Evolutionary conservation across 2,329 filamentous ascomycete genomes (phyloP), one percentile per base, ranked within the genome.

Genomic region (Zalaria sp.): DNA sequence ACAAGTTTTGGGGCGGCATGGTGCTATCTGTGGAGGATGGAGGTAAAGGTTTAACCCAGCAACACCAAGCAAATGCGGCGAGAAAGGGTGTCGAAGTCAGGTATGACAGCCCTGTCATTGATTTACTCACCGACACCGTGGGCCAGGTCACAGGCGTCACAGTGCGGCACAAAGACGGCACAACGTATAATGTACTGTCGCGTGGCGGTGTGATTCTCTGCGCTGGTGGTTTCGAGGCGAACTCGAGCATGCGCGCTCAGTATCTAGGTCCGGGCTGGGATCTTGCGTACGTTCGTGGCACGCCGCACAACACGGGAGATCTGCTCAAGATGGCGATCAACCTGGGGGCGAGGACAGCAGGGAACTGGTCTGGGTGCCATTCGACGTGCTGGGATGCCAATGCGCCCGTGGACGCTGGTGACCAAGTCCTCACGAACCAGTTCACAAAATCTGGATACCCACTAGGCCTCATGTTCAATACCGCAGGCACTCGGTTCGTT

Each of bases 371-470:
- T 0, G 77, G 78, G 0, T 82, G 78, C 49, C 79, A 82, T 52
- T 71, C 73, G 1, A 72, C 73, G 0, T 71, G 71, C 4, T 82
- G 79, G 78, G 78, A 83, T 51, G 75, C 74, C 1, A 70, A 79
- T 50, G 70, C 77, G 0, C 65, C 71, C 0, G 54, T 67, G 0
- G 53, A 74, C 46, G 60, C 61, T 0, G 78, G 78, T 3, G 71
- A 81, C 48, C 66, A 73, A 2, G 59, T 58, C n/a, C 58, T 73
- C 2, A 77, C 77, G 3, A 82, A 83, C 50, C 71, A 81, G 53
- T 80, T 71, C 51, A 83, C 78, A 5, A 83, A 83, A 52, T 79
- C 73, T 1, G 79, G 78, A 1, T 82, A 82, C 48, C 77, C 79
- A 0, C 61, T 82, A 0, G 79, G 78, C 0, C 48, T 82, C 8